Evolutionary conservation across 495 filamentous ascomycete species (phyloP).

Genomic region (Podospora comata): DNA sequence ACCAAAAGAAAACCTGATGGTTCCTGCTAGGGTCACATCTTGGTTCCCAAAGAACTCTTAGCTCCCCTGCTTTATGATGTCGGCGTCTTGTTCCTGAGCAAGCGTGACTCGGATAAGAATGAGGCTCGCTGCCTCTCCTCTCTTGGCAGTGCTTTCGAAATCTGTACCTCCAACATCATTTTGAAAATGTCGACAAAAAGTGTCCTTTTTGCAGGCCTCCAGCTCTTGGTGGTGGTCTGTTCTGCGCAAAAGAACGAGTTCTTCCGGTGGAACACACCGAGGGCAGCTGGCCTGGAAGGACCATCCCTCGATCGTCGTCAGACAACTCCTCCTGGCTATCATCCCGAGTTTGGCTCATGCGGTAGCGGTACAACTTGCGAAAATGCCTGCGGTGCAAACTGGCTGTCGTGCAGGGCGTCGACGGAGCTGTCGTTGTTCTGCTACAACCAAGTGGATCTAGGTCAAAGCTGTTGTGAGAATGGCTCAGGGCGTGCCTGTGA

Average conservation of each 20-base stretch:
- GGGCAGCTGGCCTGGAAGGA: background rate
- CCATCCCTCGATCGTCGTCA: slow-evolving; percentile 23
- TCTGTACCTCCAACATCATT: background rate
- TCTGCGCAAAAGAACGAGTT: slow-evolving; percentile 20
- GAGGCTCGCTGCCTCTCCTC: background rate
- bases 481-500: slow-evolving; percentile 35
- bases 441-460: slow-evolving; percentile 32
- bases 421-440: slow-evolving; percentile 34
- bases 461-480: slow-evolving; percentile 33
- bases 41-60: background rate
- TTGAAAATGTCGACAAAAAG: slow-evolving; percentile 10
- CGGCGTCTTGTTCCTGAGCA: slow-evolving; percentile 15
- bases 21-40: slow-evolving; percentile 5
- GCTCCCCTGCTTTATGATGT: background rate
- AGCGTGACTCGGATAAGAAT: background rate
- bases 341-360: slow-evolving; percentile 33
- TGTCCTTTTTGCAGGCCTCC: background rate
- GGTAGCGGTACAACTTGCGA: slow-evolving; percentile 30
- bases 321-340: slow-evolving; percentile 26
- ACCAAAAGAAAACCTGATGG: slow-evolving; percentile 9
- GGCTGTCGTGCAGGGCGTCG: slow-evolving; percentile 28
- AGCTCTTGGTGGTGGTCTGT: slow-evolving; percentile 1
- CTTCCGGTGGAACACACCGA: slow-evolving; percentile 21
- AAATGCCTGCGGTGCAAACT: slow-evolving; percentile 31
- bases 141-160: slow-evolving; percentile 10